Evolutionary conservation across 169 alveolate genomes (phyloP).

Genomic region (Theileria annulata): DNA sequence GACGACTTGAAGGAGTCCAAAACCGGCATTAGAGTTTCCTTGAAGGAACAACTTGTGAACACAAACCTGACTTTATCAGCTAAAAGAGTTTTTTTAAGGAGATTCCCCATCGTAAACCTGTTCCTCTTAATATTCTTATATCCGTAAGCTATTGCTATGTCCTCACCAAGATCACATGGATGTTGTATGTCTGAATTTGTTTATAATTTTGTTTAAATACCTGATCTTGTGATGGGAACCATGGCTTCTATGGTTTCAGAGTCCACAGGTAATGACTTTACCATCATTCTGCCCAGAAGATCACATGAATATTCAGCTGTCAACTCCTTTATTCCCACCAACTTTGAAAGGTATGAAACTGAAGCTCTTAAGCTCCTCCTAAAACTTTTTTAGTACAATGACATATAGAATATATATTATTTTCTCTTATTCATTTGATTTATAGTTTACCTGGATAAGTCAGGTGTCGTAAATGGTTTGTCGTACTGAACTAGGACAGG

Average conservation of each 20-base stretch:
- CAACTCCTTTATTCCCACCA: conserved; percentile 65
- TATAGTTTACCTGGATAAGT: conserved; percentile 7
- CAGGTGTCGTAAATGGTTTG: conserved; percentile 16
- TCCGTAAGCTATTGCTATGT: conserved; percentile 94
- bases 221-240: conserved; percentile 87
- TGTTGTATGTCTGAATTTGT: conserved; percentile 86
- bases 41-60: conserved; percentile 64
- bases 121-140: conserved; percentile 78
- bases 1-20: conserved; percentile 62
- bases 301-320: conserved; percentile 52
- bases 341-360: conserved; percentile 41
- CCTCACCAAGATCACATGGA: conserved; percentile 96
- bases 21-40: conserved; percentile 74
- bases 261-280: conserved; percentile 51
- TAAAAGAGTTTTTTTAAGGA: conserved; percentile 25
- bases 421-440: neutral
- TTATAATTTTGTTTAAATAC: neutral
- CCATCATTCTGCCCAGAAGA: conserved; percentile 77
- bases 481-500: conserved; percentile 37
- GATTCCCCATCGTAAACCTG: conserved; percentile 32
- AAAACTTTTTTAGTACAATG: neutral
- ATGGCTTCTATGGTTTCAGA: conserved; percentile 62
- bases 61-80: conserved; percentile 53
- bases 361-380: conserved; percentile 28
- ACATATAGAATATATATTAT: too few relatives aligned